Evolutionary conservation across 139 green algal species (phyloP), one percentile per base, ranked within the genome.

Genomic region (Micractinium sp.): DNA sequence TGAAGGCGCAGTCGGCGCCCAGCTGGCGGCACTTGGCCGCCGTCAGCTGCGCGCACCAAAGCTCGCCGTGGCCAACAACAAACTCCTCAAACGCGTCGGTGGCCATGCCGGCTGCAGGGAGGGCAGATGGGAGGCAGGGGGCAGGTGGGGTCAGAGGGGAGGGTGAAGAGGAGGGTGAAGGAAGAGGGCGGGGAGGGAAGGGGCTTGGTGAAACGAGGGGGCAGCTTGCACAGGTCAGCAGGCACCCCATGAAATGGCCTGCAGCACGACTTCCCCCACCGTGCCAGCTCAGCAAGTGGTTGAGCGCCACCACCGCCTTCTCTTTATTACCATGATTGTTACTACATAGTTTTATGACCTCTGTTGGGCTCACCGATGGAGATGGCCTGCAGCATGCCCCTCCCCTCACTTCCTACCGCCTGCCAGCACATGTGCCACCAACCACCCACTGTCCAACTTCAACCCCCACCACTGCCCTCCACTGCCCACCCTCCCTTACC

Each of bases 11-110:
- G 80, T 94, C 36, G 47, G 61, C 89, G n/a, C 95, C 94, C 81
- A 95, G 85, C 91, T 96, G 88, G 38, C 91, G 84, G 89, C 95
- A 95, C 31, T 87, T 90, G 1, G 95, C 93, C 0, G 96, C 90
- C 33, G 97, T 94, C 53, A 99, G 93, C 85, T 93, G 94, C n/a
- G 96, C 97, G 63, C 92, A 97, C 98, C 98, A 99, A n/a, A 99
- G 94, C 93, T 99, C 98, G 35, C 98, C 98, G 85, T 99, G 98
- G 25, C 98, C 98, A 35, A 99, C 97, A 53, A 99, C 96, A 91
- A 97, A 99, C 91, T 99, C 98, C 5, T 94, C 94, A 93, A 99
- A 99, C 0, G 95, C 93, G 3, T 99, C 95, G 3, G 96, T 98
- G 61, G 95, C 93, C 87, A 97, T 96, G 35, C 97, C 97, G 38